phyloP scores from a whole-genome alignment of 495 filamentous ascomycete species.

The Daldinia childiae region DNA sequence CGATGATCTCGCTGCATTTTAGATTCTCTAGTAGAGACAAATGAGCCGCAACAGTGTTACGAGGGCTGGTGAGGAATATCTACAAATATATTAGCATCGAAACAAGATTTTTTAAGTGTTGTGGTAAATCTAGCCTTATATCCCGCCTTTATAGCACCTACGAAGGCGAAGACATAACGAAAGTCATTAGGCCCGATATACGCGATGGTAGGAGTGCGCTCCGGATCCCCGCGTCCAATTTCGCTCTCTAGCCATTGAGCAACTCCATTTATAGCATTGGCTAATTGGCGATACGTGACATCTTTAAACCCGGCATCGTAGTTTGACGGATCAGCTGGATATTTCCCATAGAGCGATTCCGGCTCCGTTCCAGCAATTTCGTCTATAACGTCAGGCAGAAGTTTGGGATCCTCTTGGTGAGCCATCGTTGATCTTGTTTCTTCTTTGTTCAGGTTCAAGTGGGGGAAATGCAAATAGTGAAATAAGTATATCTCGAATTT shows the following conservation, averaged over 20 bases:
- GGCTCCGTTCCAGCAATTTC: background rate
- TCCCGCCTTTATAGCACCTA: background rate
- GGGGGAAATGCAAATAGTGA: background rate
- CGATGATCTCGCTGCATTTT: constrained; percentile 1
- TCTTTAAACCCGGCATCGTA: constrained; percentile 1
- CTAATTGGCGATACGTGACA: background rate
- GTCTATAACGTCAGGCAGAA: background rate
- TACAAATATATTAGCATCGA: background rate
- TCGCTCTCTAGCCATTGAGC: background rate
- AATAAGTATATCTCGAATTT: background rate
- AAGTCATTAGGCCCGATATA: background rate
- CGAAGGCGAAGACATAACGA: background rate
- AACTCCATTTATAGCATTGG: background rate
- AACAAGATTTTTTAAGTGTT: background rate
- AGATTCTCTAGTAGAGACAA: background rate
- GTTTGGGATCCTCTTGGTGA: background rate
- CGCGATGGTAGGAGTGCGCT: background rate
- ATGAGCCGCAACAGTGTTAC: background rate
- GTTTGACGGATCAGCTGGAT: background rate
- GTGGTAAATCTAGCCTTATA: background rate
- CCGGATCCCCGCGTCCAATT: background rate
- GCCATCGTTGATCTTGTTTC: background rate
- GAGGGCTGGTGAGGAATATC: background rate
- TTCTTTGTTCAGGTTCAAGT: background rate
- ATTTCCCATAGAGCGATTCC: background rate